Evolutionary conservation across 2,329 filamentous ascomycete species (phyloP), one percentile per base, ranked within the genome.

Genomic region (Fusarium goolgardi): DNA sequence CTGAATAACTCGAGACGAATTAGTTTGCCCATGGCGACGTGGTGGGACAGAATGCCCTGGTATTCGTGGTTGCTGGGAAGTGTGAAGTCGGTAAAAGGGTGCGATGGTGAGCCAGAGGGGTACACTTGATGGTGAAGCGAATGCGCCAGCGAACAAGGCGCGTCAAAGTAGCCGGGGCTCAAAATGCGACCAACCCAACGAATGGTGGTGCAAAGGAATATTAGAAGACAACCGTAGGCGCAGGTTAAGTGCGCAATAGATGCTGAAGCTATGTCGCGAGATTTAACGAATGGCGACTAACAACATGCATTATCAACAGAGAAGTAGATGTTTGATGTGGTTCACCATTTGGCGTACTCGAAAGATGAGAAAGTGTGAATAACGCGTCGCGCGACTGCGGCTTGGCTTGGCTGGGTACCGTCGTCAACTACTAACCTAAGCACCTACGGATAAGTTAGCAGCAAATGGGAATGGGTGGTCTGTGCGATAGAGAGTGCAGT

Each of bases 1-100:
- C 93, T 97, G 83, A 91, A 97, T 66, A 99, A 86, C 85, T 98
- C 95, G 53, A 99, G 89, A 66, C 94, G 91, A 76, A 97, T 92
- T 75, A 99, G 90, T 82, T 98, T 98, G 71, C 95, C 95, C 96
- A 99, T 98, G 68, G 79, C 90, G 82, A 78, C 71, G 63, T 52
- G 39, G 53, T 44, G 31, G 58, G 65, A 70, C 65, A 35, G 40
- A 39, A 61, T 59, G 65, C 65, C 70, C 60, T 47, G 37, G 35
- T 56, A 47, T 64, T 40, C 23, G 31, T 46, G 55, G 27, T 53
- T 46, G 47, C 20, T 35, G 41, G 32, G 54, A 49, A 47, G 46
- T 46, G 53, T 51, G 41, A 44, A 34, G 44, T 61, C 37, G 51
- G 56, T 39, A 25, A 51, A 54, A 41, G 39, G 63, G 51, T 45